These are phyloP conservation scores for Trametes hirsuta DNA, from an alignment of 1,284 basidiomycete genomes.

Conservation along the genomic window DNA sequence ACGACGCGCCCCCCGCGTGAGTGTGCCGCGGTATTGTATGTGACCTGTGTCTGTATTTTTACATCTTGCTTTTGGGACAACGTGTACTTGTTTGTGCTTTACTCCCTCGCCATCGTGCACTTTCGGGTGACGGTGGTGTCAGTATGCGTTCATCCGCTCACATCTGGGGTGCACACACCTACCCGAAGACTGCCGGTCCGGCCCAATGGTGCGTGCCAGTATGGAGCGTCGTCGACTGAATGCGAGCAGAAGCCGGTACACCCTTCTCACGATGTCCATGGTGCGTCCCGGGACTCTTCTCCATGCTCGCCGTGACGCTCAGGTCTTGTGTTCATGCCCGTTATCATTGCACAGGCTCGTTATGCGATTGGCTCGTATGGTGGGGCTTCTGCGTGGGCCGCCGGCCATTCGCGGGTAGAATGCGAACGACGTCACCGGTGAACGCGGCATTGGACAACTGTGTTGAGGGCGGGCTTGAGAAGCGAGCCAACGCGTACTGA, in stretches of 20 bases:
- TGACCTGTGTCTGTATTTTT: slow-evolving; percentile 17
- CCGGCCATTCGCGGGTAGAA: slow-evolving; percentile 13
- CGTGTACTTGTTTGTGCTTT: slow-evolving; percentile 4
- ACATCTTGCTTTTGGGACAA: slow-evolving; percentile 12
- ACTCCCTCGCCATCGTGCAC: no score
- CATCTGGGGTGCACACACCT: not conserved
- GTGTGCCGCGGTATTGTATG: not conserved
- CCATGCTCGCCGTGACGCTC: not conserved
- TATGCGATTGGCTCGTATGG: not conserved
- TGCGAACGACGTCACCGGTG: slow-evolving; percentile 13
- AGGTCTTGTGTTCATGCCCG: not conserved
- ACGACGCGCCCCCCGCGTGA: slow-evolving; percentile 15
- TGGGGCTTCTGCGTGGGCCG: not conserved
- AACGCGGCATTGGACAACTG: not conserved
- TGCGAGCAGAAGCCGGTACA: not conserved
- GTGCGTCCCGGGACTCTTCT: not conserved
- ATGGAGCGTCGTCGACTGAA: not conserved
- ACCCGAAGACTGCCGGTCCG: not conserved
- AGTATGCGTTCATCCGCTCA: not conserved
- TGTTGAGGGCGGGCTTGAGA: not conserved
- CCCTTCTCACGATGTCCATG: not conserved
- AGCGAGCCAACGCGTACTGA: no score
- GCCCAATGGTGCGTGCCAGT: not conserved
- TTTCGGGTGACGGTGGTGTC: not conserved
- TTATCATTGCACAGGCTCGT: not conserved